Base-by-base conservation (phyloP, 805 yeast species). In the Nakazawaea wyomingensis region DNA sequence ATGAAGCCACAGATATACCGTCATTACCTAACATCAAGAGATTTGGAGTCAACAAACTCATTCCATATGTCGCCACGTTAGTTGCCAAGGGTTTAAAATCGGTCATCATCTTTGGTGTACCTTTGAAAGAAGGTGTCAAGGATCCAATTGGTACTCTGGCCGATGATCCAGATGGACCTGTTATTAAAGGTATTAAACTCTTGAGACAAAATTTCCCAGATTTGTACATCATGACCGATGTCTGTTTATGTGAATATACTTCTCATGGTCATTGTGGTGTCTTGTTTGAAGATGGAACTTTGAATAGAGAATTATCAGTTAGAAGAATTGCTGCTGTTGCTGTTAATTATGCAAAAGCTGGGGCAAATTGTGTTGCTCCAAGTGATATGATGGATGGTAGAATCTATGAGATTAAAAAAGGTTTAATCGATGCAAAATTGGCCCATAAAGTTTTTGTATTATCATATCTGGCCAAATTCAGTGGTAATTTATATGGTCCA, bases 301-400 rank as follows among this genome's bases (percentile, higher is more conserved):
- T 93, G 54, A 82, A 85, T 59, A 74, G 96, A 43, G 85, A 80
- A 43, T 60, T 65, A 41, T 78, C 91, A 11, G 95, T 85, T 9
- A 72, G 79, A 51, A 76, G 99, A 60, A 74, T 93, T 37, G 97
- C 96, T 3, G 90, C 91, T 4, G 96, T 93, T 18, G 96, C 98
- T 1, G 95, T 85, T 7, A 89, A 87, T 61, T 93, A 93, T 59
- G 98, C 97, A 26, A 77, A 73, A 54, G 98, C 98, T 1, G 99
- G 99, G 43, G 96, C 96, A 2, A 75, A 93, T 59, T 84, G 88
- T 45, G 96, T 93, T 26, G 97, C 98, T 2, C 99, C 99, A 10
- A 83, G 95, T 13, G 99, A 93, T 60, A 93, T 93, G 98, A 81
- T 90, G 56, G 99, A 93, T 63, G 99, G 99, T 20, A 77, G 99